A percentile compares a stretch with the other conserved stretches of the same genome.
phyloP scores from a whole-genome alignment of 1,284 basidiomycete genomes.

The Ustilago vetiveriae region DNA sequence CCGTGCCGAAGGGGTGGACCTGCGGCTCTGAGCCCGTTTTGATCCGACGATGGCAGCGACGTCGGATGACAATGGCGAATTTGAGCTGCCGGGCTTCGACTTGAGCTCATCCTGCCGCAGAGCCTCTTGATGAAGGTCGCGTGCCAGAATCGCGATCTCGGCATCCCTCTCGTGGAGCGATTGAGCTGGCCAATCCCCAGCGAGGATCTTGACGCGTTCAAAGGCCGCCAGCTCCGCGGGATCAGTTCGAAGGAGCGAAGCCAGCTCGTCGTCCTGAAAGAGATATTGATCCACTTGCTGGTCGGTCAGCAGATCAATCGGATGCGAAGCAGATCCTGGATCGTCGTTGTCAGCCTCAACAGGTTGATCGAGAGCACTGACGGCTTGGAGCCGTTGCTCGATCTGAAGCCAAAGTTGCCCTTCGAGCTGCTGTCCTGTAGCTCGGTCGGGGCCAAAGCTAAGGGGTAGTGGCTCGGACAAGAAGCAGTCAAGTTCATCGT shows the following conservation, averaged over 20 bases:
- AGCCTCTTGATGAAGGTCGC: background rate
- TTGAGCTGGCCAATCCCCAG: constrained; percentile 21
- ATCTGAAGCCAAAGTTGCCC: constrained; percentile 21
- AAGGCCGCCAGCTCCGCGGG: constrained; percentile 12
- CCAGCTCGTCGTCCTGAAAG: constrained; percentile 21
- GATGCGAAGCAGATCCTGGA: background rate
- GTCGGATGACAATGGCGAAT: too few relatives aligned
- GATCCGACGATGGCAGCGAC: too few relatives aligned
- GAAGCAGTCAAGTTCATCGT: constrained; percentile 27
- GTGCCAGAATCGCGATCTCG: constrained; percentile 9
- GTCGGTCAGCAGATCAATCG: constrained; percentile 28
- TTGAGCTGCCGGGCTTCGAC: background rate
- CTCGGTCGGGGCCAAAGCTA: background rate
- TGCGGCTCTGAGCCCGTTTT: too few relatives aligned
- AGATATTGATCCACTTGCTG: constrained; percentile 35
- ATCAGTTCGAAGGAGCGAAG: constrained; percentile 22
- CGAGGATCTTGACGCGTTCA: constrained; percentile 21
- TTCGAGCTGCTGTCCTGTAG: background rate
- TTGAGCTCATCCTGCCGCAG: background rate
- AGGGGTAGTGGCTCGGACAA: background rate
- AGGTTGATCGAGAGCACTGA: background rate
- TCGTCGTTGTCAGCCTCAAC: background rate
- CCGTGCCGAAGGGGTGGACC: background rate
- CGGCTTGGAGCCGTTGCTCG: constrained; percentile 5
- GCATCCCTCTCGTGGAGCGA: constrained; percentile 1